Base-by-base conservation (phyloP, 208 protist genomes). In the Acanthamoeba sp. region DNA sequence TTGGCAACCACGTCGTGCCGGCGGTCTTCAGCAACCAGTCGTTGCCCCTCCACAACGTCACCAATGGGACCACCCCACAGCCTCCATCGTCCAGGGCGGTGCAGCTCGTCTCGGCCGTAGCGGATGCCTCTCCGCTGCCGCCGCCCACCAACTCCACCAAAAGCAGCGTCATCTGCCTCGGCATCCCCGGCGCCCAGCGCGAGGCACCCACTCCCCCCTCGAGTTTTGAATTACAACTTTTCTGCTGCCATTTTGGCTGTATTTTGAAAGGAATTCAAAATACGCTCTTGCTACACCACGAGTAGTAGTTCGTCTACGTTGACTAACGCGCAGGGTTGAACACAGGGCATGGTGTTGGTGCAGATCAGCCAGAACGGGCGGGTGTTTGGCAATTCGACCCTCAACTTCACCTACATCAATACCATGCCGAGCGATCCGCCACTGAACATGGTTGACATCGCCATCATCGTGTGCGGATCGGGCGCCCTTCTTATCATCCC, bases 21-120 rank as follows among this genome's bases (percentile, higher is more conserved):
- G 73, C 73, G 9, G 16, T 82, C 16, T 82, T 82, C 73, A 82
- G 73, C 73, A 82, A 82, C n/a, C 34, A 82, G 73, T 29, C 73
- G 73, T 12, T 82, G 42, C 34, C 73, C 2, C 1, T 52, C 40
- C 20, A 34, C 2, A 82, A 82, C 36, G 24, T 29, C 6, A 82
- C 73, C 34, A 78, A 73, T 24, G 29, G 16, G 20, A 24, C 73
- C 73, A 82, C 36, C n/a, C 73, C 73, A 20, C 2, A 3, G 9
- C 73, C 73, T 29, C 18, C 16, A 3, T 29, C 12, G 18, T 36
- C 7, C 18, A 71, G 24, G 2, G 2, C 64, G 55, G 55, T 18
- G 9, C 55, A 18, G 45, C 6, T 10, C 45, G 45, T 10, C 45
- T 3, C 45, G 6, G 45, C 45, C 45, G 45, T 20, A 4, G 16